Conservation (phyloP, 495 filamentous ascomycete species). For the Penicillium roqueforti region DNA sequence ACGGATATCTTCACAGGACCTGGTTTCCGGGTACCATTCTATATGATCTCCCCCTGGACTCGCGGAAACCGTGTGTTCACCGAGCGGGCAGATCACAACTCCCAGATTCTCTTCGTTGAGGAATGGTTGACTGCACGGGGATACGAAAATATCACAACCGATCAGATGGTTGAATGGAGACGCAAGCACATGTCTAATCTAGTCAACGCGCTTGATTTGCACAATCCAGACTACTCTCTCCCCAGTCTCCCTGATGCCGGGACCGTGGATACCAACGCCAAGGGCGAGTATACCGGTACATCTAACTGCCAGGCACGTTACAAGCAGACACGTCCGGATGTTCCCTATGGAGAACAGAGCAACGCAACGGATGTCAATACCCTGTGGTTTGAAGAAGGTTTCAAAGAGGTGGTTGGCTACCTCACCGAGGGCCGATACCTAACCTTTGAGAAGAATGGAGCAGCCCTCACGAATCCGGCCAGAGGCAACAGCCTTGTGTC, state of each 20-base stretch:
- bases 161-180: slow-evolving; percentile 50
- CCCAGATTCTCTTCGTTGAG: slow-evolving; percentile 54
- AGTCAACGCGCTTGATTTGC: slow-evolving; percentile 50
- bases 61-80: slow-evolving; percentile 52
- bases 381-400: slow-evolving; percentile 47
- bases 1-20: slow-evolving; percentile 50
- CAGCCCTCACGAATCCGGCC: slow-evolving; percentile 30
- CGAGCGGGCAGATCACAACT: slow-evolving; percentile 54
- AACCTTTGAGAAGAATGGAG: slow-evolving; percentile 30
- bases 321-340: slow-evolving; percentile 33
- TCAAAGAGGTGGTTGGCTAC: slow-evolving; percentile 48
- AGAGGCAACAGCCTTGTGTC: slow-evolving; percentile 18
- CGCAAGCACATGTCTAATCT: slow-evolving; percentile 53
- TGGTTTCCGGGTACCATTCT: slow-evolving; percentile 51
- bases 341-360: slow-evolving; percentile 46
- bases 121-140: slow-evolving; percentile 49
- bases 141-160: slow-evolving; percentile 42
- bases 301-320: slow-evolving; percentile 40
- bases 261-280: slow-evolving; percentile 29
- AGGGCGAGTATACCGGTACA: slow-evolving; percentile 42
- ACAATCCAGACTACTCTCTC: slow-evolving; percentile 46
- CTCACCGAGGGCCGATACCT: slow-evolving; percentile 52
- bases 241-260: slow-evolving; percentile 42
- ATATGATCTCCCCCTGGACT: slow-evolving; percentile 56
- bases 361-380: slow-evolving; percentile 26